Evolutionary conservation across 2,329 filamentous ascomycete species (phyloP), one percentile per base, ranked within the genome.

Genomic region (Delphinella strobiligena): DNA sequence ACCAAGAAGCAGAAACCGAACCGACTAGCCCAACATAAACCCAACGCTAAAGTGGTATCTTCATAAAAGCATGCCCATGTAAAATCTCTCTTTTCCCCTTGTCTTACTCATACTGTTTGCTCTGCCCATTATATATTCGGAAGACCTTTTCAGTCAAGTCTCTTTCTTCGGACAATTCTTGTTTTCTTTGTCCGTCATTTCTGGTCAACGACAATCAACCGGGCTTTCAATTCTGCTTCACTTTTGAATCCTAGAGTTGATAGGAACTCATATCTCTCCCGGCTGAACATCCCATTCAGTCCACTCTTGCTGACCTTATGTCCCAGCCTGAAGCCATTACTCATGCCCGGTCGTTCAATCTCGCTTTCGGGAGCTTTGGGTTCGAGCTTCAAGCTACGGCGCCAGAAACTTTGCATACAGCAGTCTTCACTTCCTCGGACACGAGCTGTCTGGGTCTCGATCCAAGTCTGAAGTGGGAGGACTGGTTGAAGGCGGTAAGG

Each of bases 381-480:
- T 58, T 95, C 88, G 17, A 94, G 71, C 19, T 88, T 64, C 33
- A 93, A 68, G 44, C 85, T 93, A 54, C 89, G 86, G 48, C 87
- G 78, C 60, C 93, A 93, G 57, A 80, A 78, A 46, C 69, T 72
- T 47, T 78, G 74, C 11, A 78, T 71, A 50, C 75, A 77, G 44
- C 72, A 70, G 40, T 78, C 70, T 38, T 76, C 74, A 15, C 66
- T 71, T 10, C 64, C 71, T 42, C 82, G 82, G 34, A 95, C 84
- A 19, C 81, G 77, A 34, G 75, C 67, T 37, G 95, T 78, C 59
- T 95, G 83, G 16, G 76, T 72, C 46, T 88, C 76, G 58, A 98
- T 77, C 89, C 89, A 98, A 17, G 89, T 80, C 58, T 96, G 89
- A 57, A 98, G 72, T 51, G 96, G 89, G 0, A 83, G 77, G 3